Evolutionary conservation across 345 rosid genomes (phyloP).

Genomic region (Atalantia buxifolia): DNA sequence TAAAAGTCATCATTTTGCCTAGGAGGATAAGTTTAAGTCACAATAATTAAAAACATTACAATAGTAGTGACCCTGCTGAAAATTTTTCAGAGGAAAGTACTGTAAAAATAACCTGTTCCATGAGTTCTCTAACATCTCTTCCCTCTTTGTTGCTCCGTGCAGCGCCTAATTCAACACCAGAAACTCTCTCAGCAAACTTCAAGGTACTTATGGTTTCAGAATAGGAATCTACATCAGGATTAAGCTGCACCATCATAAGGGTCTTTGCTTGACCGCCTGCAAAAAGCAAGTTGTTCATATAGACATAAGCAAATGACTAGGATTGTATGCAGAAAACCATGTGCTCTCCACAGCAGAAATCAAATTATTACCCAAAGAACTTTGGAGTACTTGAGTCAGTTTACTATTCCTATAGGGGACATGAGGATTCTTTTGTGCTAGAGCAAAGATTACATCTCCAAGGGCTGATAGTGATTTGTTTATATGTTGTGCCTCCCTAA

Average conservation of each 20-base stretch:
- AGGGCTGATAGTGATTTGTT: slow-evolving; percentile 94
- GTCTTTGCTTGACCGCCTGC: slow-evolving; percentile 98
- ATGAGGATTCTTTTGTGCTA: slow-evolving; percentile 81
- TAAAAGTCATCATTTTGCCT: neutral
- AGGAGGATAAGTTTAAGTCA: neutral
- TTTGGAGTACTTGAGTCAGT: slow-evolving; percentile 95
- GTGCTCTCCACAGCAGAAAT: neutral
- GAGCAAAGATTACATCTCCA: slow-evolving; percentile 91
- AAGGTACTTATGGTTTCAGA: slow-evolving; percentile 89
- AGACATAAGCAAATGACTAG: neutral
- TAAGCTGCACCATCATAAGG: slow-evolving; percentile 95
- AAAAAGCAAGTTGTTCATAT: slow-evolving; percentile 16
- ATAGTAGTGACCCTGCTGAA: neutral
- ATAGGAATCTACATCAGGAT: slow-evolving; percentile 88
- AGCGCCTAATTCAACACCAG: slow-evolving; percentile 97
- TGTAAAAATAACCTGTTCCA: slow-evolving; percentile 65
- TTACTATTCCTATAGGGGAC: slow-evolving; percentile 98
- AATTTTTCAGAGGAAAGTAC: neutral
- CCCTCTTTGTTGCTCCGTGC: slow-evolving; percentile 92
- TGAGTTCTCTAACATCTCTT: slow-evolving; percentile 78
- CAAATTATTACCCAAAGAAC: slow-evolving; percentile 69
- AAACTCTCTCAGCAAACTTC: slow-evolving; percentile 95
- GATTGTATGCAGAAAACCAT: neutral
- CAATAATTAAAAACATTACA: neutral
- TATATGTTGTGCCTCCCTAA: slow-evolving; percentile 94